Evolutionary conservation across 495 filamentous ascomycete genomes (phyloP), one percentile per base, ranked within the genome.

Genomic region (Aspergillus olivimuriae): DNA sequence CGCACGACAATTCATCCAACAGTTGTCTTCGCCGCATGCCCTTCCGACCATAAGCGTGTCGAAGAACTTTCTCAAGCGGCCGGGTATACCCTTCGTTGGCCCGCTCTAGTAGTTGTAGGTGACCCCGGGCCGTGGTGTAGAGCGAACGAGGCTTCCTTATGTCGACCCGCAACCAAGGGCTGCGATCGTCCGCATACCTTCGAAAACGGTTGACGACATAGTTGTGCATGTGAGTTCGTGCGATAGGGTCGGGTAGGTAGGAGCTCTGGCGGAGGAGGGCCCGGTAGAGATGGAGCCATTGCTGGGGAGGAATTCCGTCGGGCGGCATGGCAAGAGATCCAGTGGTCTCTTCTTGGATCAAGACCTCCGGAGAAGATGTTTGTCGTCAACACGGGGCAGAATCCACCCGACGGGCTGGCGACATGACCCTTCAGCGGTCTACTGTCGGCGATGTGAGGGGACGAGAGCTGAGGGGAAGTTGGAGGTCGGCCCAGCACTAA

Each of bases 221-320:
- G 14, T 69, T 49, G 47, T 70, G 68, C 51, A 86, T 63, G 56
- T 77, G 83, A 17, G 55, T 52, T 31, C 82, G 80, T 20, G 84
- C 84, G 38, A 76, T 56, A 3, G 80, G 65, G 57, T 89, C 85
- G 10, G 89, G 89, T 18, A 98, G 80, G 58, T 95, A 94, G 44
- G 83, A 80, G 18, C 80, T 77, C 70, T 95, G 84, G 48, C 91
- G 87, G 35, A 96, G 81, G 5, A 94, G 73, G 26, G 82, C 78
- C 23, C 92, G 82, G 50, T 84, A 80, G 22, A 92, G 65, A 57
- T 84, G 79, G 21, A 77, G 68, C 78, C 68, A 50, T 74, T 73
- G 42, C 53, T 57, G 26, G 18, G 42, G 43, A 16, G 28, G 14
- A 21, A 15, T 28, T 7, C 19, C 22, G 23, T 7, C 36, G 34